Conservation (phyloP, 2,329 filamentous ascomycete genomes). For the Simplicillium sp. region DNA sequence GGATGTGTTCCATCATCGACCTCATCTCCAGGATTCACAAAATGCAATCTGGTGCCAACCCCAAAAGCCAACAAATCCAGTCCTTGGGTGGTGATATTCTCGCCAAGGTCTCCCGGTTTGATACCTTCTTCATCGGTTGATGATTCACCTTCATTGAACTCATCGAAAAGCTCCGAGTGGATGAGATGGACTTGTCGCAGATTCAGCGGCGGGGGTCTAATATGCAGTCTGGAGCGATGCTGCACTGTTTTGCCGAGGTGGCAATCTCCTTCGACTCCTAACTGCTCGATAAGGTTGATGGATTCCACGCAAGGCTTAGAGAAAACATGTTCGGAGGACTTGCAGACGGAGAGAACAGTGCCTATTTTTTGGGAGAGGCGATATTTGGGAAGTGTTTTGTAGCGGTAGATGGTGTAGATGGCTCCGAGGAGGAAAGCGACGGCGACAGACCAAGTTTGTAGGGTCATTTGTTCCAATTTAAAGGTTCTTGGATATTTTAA, state of each 20-base stretch:
- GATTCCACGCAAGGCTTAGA: not conserved
- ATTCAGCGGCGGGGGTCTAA: not conserved
- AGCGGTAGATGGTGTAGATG: too few relatives aligned
- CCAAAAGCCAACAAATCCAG: not conserved
- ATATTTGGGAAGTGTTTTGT: too few relatives aligned
- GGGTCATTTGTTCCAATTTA: too few relatives aligned
- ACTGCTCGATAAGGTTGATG: not conserved
- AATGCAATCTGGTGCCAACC: not conserved
- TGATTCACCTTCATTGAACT: not conserved
- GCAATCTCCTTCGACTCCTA: not conserved
- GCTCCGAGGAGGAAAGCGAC: too few relatives aligned
- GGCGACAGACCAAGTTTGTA: too few relatives aligned
- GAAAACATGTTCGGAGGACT: not conserved
- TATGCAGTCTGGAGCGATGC: not conserved
- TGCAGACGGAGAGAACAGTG: not conserved
- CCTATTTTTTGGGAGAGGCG: not conserved
- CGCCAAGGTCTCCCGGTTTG: not conserved
- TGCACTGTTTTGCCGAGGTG: not conserved
- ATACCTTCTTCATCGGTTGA: not conserved
- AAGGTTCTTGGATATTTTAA: too few relatives aligned
- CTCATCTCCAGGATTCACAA: not conserved
- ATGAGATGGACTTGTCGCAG: not conserved
- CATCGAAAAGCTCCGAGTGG: not conserved
- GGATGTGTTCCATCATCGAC: not conserved
- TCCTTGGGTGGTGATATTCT: not conserved